Percentiles rank a stretch among this genome's conserved stretches.
These are phyloP conservation scores for Fusarium sp. DNA, from an alignment of 2,329 filamentous ascomycete species.

Conservation along the genomic window DNA sequence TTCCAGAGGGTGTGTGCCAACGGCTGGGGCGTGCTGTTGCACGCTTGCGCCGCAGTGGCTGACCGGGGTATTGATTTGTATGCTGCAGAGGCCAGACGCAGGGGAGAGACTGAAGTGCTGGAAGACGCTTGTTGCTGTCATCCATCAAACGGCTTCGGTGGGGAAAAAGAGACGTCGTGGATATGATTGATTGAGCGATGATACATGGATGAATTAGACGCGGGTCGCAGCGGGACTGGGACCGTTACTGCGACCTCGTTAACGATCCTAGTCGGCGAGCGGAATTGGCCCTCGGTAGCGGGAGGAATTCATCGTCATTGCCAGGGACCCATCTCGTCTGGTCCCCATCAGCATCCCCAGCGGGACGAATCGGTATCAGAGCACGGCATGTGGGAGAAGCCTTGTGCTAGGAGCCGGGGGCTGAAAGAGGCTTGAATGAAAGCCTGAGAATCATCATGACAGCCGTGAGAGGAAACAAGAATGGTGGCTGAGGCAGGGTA, in stretches of 20 bases:
- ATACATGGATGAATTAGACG: neutral
- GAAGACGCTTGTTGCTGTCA: constrained; percentile 4
- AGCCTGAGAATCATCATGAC: no score
- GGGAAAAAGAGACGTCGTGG: constrained; percentile 8
- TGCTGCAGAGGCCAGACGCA: neutral
- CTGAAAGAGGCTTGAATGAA: constrained; percentile 15
- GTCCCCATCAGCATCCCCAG: neutral
- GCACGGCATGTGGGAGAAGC: neutral
- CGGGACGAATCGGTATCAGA: neutral
- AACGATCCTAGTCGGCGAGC: neutral
- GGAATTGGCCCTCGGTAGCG: constrained; percentile 36
- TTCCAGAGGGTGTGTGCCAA: constrained; percentile 5
- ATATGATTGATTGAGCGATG: neutral
- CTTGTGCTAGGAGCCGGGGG: neutral
- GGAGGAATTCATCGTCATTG: constrained; percentile 33
- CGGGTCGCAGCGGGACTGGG: neutral
- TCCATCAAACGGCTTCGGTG: constrained; percentile 8
- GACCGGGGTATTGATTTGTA: neutral
- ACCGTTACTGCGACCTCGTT: neutral
- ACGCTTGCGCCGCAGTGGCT: constrained; percentile 27
- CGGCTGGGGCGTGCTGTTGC: neutral
- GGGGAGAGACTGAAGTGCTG: neutral
- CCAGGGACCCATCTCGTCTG: constrained; percentile 17
- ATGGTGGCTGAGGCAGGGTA: neutral
- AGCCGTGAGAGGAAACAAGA: neutral